These are phyloP conservation scores for Ceratobasidium sp. DNA, from an alignment of 1,284 basidiomycete species.

Conservation along the genomic window DNA sequence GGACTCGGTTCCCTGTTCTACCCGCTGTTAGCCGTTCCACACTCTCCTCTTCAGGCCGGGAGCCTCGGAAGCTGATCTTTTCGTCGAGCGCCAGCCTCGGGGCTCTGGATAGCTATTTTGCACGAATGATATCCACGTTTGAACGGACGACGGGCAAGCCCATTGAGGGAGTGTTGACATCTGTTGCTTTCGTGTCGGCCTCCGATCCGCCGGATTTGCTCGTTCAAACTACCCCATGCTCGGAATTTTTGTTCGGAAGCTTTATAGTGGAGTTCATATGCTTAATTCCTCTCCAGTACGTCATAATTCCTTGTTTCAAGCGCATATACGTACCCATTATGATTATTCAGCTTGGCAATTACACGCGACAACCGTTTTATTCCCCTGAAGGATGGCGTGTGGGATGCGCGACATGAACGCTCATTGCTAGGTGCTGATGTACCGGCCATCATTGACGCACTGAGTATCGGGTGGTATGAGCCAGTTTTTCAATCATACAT, in stretches of 20 bases:
- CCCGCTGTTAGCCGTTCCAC: constrained; percentile 57
- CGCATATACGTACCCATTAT: neutral
- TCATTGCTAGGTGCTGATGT: constrained; percentile 65
- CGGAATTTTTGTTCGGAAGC: constrained; percentile 16
- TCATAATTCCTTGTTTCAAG: neutral
- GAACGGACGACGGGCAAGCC: constrained; percentile 61
- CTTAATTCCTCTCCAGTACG: constrained; percentile 39
- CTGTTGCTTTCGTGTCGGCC: constrained; percentile 48
- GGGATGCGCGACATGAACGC: constrained; percentile 58
- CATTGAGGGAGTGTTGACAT: constrained; percentile 53
- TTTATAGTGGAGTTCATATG: constrained; percentile 38
- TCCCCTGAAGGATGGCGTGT: constrained; percentile 66
- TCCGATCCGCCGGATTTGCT: neutral
- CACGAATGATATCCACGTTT: constrained; percentile 56
- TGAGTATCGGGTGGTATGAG: constrained; percentile 72
- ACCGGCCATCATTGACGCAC: constrained; percentile 58
- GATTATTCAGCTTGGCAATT: constrained; percentile 53
- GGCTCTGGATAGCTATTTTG: constrained; percentile 54
- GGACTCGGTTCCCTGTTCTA: constrained; percentile 66
- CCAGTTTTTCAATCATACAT: constrained; percentile 67
- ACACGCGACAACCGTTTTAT: constrained; percentile 66
- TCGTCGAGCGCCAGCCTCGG: constrained; percentile 51
- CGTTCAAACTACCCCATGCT: neutral
- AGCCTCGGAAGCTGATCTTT: constrained; percentile 52
- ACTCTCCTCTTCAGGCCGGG: constrained; percentile 49